Conservation (phyloP, 257 asterid species). For the Solanum gandarillasii region DNA sequence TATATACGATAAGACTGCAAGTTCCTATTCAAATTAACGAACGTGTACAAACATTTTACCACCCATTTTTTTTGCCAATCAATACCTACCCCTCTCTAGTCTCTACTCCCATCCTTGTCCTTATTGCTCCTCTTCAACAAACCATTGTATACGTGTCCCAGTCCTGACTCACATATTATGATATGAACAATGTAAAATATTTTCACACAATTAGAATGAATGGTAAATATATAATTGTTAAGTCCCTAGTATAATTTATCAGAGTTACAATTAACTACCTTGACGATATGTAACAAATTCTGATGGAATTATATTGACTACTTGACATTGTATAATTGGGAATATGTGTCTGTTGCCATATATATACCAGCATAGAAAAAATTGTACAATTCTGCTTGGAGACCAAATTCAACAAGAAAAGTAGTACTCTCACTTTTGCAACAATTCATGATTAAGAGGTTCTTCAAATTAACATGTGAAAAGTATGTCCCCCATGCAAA, state of each 20-base stretch:
- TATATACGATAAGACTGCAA: not conserved
- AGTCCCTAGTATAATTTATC: not conserved
- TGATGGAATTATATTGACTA: not conserved
- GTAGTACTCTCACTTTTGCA: not conserved
- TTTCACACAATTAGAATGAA: not conserved
- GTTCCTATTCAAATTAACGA: too few relatives aligned
- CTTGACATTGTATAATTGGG: not conserved
- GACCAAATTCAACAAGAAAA: not conserved
- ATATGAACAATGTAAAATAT: not conserved
- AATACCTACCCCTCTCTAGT: not conserved
- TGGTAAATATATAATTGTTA: not conserved
- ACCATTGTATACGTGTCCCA: not conserved
- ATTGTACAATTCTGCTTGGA: not conserved
- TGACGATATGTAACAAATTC: not conserved
- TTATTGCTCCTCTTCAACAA: not conserved
- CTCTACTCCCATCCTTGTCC: not conserved
- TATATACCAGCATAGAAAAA: not conserved
- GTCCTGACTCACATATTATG: not conserved
- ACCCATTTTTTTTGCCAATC: not conserved
- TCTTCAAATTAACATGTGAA: not conserved
- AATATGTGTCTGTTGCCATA: not conserved
- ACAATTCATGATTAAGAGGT: too few relatives aligned
- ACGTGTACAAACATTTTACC: not conserved
- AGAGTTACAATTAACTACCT: not conserved
- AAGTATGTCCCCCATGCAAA: not conserved